These are phyloP conservation scores for Letharia columbiana DNA, from an alignment of 495 filamentous ascomycete genomes.

Conservation along the genomic window DNA sequence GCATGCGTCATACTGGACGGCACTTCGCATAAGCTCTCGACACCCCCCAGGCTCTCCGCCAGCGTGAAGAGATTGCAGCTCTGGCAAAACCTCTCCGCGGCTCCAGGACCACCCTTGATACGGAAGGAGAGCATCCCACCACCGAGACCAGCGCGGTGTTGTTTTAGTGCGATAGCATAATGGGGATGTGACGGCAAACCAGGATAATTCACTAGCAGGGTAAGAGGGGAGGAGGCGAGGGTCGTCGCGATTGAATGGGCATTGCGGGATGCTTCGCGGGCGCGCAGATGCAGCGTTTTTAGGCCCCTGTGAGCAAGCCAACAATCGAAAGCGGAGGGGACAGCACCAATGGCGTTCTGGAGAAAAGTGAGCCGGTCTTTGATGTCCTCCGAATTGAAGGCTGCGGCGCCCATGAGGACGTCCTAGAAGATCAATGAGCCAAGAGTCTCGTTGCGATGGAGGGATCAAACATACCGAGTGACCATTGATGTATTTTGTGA, in stretches of 20 bases:
- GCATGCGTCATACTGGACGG: constrained; percentile 94
- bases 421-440: constrained; percentile 46
- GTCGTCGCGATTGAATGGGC: constrained; percentile 67
- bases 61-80: constrained; percentile 82
- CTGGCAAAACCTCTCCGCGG: constrained; percentile 89
- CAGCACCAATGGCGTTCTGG: constrained; percentile 93
- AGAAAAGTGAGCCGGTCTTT: constrained; percentile 76
- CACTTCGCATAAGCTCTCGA: constrained; percentile 87
- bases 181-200: constrained; percentile 82
- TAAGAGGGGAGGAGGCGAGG: constrained; percentile 71
- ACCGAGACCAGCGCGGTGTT: constrained; percentile 91
- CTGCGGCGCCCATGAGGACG: constrained; percentile 95
- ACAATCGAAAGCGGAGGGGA: constrained; percentile 90
- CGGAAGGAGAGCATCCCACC: constrained; percentile 98
- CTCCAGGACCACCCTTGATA: constrained; percentile 76
- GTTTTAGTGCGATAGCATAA: constrained; percentile 71
- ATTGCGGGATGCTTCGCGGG: constrained; percentile 72
- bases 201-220: constrained; percentile 89
- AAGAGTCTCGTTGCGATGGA: constrained; percentile 1
- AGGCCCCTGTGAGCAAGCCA: constrained; percentile 98
- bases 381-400: constrained; percentile 81
- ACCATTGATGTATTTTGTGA: constrained; percentile 99
- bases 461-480: constrained; percentile 51
- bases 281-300: constrained; percentile 93
- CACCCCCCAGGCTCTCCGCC: constrained; percentile 85